Base-by-base conservation (phyloP, 768 basidiomycete species). In the Nidularia pulvinata region DNA sequence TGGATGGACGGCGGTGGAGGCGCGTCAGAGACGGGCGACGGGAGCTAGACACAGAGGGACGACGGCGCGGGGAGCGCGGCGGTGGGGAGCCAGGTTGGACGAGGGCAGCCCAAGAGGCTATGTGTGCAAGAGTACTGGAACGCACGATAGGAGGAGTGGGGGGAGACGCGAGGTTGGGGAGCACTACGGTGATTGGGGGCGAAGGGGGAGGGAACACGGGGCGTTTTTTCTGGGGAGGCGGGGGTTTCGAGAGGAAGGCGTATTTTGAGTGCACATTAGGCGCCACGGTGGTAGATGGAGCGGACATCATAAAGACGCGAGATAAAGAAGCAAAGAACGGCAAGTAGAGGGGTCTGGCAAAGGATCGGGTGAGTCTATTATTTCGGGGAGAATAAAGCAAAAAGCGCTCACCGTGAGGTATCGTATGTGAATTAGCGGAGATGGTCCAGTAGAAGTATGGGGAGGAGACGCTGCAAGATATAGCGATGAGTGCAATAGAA, bases 11-110 rank as follows among this genome's bases (percentile, higher is more conserved):
- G 33, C 65, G 61, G 42, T 39, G 43, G 54, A 55, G 51, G 48
- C 59, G 61, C 14, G 61, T 59, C 22, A 60, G 37, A 0, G 62
- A 64, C 1, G 63, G 50, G 25, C 65, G 48, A 43, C 65, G 64
- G 19, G 61, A 68, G 48, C 56, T 57, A 33, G 60, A 59, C 22
- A 56, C 46, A 45, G 67, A 71, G 0, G 64, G 61, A 5, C 76
- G 63, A 32, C 72, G 71, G 43, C 69, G 68, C 16, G 72, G 73
- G 5, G 76, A 77, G 33, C 62, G 60, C 2, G 79, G 70, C 3
- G 74, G 74, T 3, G 88, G 88, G 13, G 88, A 84, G 5, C 88
- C 88, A 4, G 88, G 89, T 53, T 86, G 82, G 51, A 91, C 85
- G 57, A 71, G 75, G 16, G 81, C 69, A 4, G 82, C 85, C 89